Evolutionary conservation across 768 basidiomycete genomes (phyloP).

Genomic region (Boletus rubroflammeus): DNA sequence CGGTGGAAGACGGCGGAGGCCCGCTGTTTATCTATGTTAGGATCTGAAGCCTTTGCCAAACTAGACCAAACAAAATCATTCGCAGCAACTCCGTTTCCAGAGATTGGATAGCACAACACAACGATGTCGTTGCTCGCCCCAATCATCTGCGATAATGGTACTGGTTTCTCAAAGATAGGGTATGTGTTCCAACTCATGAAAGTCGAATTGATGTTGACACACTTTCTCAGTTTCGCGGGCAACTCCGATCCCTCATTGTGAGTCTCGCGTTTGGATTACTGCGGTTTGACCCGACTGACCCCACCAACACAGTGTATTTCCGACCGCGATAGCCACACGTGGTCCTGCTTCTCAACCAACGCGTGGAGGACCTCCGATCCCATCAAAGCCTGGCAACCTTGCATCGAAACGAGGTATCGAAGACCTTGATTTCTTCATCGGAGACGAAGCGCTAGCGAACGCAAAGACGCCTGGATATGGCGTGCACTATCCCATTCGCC

Average conservation of each 20-base stretch:
- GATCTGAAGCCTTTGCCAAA: slow-evolving; percentile 23
- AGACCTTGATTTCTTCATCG: slow-evolving; percentile 99
- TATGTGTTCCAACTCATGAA: slow-evolving; percentile 34
- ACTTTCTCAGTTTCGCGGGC: slow-evolving; percentile 76
- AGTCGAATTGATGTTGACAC: slow-evolving; percentile 9
- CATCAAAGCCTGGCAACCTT: slow-evolving; percentile 84
- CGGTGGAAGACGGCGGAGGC: background rate
- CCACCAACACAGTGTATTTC: slow-evolving; percentile 69
- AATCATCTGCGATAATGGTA: slow-evolving; percentile 97
- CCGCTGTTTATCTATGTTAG: slow-evolving; percentile 25
- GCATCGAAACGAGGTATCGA: slow-evolving; percentile 97
- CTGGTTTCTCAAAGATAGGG: slow-evolving; percentile 97
- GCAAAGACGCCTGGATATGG: slow-evolving; percentile 92
- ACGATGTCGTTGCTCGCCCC: slow-evolving; percentile 85
- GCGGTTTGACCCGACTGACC: slow-evolving; percentile 5
- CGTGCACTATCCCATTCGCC: slow-evolving; percentile 93
- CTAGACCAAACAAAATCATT: slow-evolving; percentile 18
- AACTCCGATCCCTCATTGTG: slow-evolving; percentile 99
- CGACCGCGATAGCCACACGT: slow-evolving; percentile 90
- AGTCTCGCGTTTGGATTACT: slow-evolving; percentile 31
- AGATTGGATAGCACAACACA: slow-evolving; percentile 7
- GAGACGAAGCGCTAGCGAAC: slow-evolving; percentile 95
- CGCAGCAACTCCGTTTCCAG: slow-evolving; percentile 13
- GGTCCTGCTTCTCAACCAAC: slow-evolving; percentile 58
- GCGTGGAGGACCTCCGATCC: slow-evolving; percentile 72